phyloP scores from a whole-genome alignment of 108 stramenopile species.

The Bacterosira constricta region DNA sequence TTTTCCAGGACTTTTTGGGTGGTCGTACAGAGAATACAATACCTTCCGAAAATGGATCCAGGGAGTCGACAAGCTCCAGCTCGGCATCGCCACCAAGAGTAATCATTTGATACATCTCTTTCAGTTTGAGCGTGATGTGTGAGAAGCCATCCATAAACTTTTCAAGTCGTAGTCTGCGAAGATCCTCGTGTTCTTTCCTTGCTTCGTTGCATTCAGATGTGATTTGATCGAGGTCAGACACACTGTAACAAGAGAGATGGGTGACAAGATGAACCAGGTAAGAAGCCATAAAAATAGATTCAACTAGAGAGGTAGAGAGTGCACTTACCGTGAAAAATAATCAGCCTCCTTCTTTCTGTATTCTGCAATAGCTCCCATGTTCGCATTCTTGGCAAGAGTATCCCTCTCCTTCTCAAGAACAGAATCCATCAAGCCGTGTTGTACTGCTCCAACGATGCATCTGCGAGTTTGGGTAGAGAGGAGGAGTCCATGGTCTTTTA shows the following conservation, averaged over 20 bases:
- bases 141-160: conserved; percentile 99
- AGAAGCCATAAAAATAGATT: not conserved
- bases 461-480: conserved; percentile 50
- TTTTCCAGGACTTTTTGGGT: conserved; percentile 99
- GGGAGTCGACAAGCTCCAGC: conserved; percentile 97
- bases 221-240: conserved; percentile 91
- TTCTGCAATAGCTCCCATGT: conserved; percentile 93
- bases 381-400: conserved; percentile 85
- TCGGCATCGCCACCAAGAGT: conserved; percentile 99
- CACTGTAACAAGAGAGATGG: conserved; percentile 37
- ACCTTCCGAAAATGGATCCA: conserved; percentile 99
- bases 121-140: conserved; percentile 94
- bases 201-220: conserved; percentile 85
- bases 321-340: conserved; percentile 76
- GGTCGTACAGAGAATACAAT: conserved; percentile 98
- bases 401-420: conserved; percentile 81
- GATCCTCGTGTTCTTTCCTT: conserved; percentile 86
- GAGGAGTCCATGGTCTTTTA: conserved; percentile 23
- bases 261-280: conserved; percentile 8
- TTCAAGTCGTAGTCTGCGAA: conserved; percentile 93
- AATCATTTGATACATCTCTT: conserved; percentile 99
- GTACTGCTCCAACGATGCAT: conserved; percentile 67
- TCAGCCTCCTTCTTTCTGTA: conserved; percentile 93
- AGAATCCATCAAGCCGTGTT: conserved; percentile 57
- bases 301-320: not conserved